Evolutionary conservation across 2,329 filamentous ascomycete species (phyloP), one percentile per base, ranked within the genome.

Genomic region (Fusarium clavum): DNA sequence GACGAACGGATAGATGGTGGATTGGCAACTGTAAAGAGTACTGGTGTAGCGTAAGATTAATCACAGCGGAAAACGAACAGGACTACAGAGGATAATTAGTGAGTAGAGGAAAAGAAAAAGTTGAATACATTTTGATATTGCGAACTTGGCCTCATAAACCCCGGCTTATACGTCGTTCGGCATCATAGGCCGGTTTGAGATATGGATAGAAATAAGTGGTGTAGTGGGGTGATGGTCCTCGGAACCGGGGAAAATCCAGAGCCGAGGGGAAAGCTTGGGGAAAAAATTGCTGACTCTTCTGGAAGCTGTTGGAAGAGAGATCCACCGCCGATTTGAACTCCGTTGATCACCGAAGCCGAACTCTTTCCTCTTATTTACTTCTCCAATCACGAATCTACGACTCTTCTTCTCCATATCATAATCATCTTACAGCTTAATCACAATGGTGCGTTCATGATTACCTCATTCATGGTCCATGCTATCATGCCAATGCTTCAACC

Each of bases 271-370:
- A 71, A 71, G 61, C 67, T 66, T 51, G 58, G 44, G 67, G 70
- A 76, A 81, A 80, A 81, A 80, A 79, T 80, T 80, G 77, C 75
- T 73, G 72, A 71, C 73, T 72, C 73, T 79, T 81, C 78, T 81
- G 78, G 79, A 81, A 81, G 80, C 78, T 80, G 72, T 81, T 81
- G 64, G 80, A 80, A 80, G 69, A 75, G 70, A 79, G 77, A 73
- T 77, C 78, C 78, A 78, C 75, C 64, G 49, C 67, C 65, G 68
- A 64, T 65, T 71, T 73, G 70, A 76, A 73, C 62, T 63, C 72
- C 64, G 61, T 75, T 65, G 64, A 74, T 62, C 69, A 66, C 60
- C 68, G 64, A 67, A 64, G 51, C 61, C 62, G 52, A 67, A 67
- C 53, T 67, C 62, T 68, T 58, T n/a, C 59, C 47, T 32, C 53